A percentile compares a stretch with the other conserved stretches of the same genome.
These are phyloP conservation scores for Euphorbia peplus DNA, from an alignment of 345 rosid species.

Conservation along the genomic window DNA sequence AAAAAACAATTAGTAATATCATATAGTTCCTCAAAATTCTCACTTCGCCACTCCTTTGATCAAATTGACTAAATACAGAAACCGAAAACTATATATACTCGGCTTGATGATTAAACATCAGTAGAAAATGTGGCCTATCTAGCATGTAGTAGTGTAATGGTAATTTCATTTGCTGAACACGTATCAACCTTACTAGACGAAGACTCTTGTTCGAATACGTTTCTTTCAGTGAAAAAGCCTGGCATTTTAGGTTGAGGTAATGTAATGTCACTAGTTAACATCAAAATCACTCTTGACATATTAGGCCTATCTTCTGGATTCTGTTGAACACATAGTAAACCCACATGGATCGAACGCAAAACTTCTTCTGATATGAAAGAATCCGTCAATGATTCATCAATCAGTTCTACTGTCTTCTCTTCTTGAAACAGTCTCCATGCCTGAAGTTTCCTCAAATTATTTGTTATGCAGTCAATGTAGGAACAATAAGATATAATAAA, in stretches of 20 bases:
- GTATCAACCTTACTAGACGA: conserved; percentile 10
- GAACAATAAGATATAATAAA: background rate
- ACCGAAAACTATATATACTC: background rate
- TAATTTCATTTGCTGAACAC: conserved; percentile 18
- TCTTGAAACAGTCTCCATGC: conserved; percentile 28
- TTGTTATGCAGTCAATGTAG: background rate
- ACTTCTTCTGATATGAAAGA: conserved; percentile 8
- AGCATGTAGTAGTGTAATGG: conserved; percentile 11
- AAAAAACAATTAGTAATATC: too few relatives aligned
- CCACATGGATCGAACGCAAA: conserved; percentile 3
- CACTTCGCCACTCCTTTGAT: too few relatives aligned
- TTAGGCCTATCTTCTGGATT: conserved; percentile 17
- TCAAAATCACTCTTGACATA: conserved; percentile 23
- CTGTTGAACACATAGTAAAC: conserved; percentile 20
- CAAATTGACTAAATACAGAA: background rate
- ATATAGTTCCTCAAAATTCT: too few relatives aligned
- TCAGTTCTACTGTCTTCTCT: conserved; percentile 17
- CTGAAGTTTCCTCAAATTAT: background rate
- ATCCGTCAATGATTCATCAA: background rate
- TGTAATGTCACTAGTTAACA: conserved; percentile 13
- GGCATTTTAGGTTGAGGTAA: conserved; percentile 19
- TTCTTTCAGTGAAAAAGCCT: conserved; percentile 21
- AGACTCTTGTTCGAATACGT: background rate
- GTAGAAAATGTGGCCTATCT: background rate
- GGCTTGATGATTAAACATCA: background rate